Percentiles rank a stretch among this genome's conserved stretches.
These are phyloP conservation scores for Anisodus acutangulus DNA, from an alignment of 257 asterid species.

Conservation along the genomic window DNA sequence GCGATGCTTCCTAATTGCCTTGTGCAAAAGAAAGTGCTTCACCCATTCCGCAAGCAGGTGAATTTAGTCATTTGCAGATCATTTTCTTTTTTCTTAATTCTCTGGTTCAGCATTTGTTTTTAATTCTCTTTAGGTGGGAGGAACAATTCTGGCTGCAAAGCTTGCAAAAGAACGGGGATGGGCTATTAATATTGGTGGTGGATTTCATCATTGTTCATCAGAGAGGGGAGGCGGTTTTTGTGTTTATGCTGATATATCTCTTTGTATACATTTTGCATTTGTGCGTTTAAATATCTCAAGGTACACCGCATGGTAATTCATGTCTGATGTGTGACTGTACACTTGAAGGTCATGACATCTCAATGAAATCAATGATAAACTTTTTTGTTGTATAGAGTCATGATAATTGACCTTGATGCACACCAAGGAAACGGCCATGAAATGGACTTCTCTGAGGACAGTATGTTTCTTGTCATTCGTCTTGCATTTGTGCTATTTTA, in stretches of 20 bases:
- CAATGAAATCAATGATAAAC: not conserved
- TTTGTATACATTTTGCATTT: constrained; percentile 85
- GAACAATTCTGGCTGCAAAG: constrained; percentile 92
- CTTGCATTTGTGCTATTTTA: constrained; percentile 30
- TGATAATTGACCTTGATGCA: constrained; percentile 98
- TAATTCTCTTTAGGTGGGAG: constrained; percentile 72
- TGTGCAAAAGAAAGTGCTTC: constrained; percentile 76
- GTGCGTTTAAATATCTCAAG: constrained; percentile 69
- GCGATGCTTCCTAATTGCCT: constrained; percentile 80
- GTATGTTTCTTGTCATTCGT: constrained; percentile 52
- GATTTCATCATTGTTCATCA: constrained; percentile 97
- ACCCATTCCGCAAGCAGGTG: constrained; percentile 93
- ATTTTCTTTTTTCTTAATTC: constrained; percentile 10
- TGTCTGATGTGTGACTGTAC: constrained; percentile 7
- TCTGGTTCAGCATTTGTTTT: constrained; percentile 15
- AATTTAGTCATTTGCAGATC: constrained; percentile 14
- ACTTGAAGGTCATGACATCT: constrained; percentile 5
- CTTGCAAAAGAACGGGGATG: constrained; percentile 95
- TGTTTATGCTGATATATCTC: constrained; percentile 89
- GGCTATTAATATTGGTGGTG: constrained; percentile 98
- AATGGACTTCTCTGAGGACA: constrained; percentile 74
- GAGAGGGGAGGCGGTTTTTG: constrained; percentile 93
- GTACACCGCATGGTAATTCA: constrained; percentile 43
- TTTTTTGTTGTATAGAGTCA: constrained; percentile 58
- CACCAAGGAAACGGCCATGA: constrained; percentile 99